Base-by-base conservation (phyloP, 1,284 basidiomycete species). In the Singerocomus inundabilis region DNA sequence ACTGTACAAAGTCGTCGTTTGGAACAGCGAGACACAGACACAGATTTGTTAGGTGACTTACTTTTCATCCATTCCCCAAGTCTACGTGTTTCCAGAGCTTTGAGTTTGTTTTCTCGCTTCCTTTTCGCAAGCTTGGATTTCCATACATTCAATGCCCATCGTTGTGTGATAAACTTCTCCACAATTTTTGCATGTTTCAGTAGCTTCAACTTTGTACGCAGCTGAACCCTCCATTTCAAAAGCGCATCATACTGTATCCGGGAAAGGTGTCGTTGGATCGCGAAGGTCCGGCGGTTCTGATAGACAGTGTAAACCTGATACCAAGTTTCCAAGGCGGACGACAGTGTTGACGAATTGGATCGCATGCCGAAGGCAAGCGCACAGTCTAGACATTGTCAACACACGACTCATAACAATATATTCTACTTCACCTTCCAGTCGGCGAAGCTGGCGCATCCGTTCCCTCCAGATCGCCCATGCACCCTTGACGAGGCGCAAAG, bases 151-250 rank as follows among this genome's bases (percentile, higher is more conserved):
- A 80, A 83, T 42, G 70, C 75, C 35, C 71, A 72, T 50, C 81
- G 72, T 51, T 74, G 68, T 1, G 77, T 53, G 51, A 89, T 77
- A 52, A 74, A 80, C 50, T 74, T 79, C 56, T 81, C 72, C 1
- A 79, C 79, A 42, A 77, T 67, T 57, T 77, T 79, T 5, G 85
- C 87, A 54, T 85, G 76, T 57, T 80, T 82, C 36, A 73, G 63
- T 58, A 75, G 60, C 53, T 80, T 79, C 33, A 81, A 56, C 46
- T 75, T 77, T 16, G 72, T 67, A 15, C 80, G 77, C 43, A 88
- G 68, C 29, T 73, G 69, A 26, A 82, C 58, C 11, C 84, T 78
- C 87, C 88, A 90, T 15, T 60, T 62, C 6, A 80, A 60, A 15
- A 87, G 64, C 40, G 72, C 68, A 54, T 73, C 76, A 57, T 74